These are phyloP conservation scores for Aspergillus phoenicis DNA, from an alignment of 2,329 filamentous ascomycete species.

Conservation along the genomic window DNA sequence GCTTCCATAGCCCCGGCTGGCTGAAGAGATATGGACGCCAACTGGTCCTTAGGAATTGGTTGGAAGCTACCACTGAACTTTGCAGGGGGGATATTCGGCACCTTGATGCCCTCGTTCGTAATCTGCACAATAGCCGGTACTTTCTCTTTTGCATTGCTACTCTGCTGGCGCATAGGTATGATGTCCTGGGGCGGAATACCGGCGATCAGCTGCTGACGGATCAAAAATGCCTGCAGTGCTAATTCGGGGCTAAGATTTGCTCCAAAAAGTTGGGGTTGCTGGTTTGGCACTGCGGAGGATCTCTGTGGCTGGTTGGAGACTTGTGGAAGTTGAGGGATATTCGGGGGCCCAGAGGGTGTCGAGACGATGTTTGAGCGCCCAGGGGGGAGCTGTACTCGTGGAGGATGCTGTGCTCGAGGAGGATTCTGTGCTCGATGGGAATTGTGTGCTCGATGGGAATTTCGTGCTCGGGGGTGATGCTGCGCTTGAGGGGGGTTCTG, in stretches of 20 bases:
- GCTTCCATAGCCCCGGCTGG: not conserved
- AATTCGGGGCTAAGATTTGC: not conserved
- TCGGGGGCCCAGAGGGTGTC: not conserved
- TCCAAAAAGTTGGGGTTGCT: not conserved
- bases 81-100: constrained; percentile 26
- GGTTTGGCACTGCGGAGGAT: not conserved
- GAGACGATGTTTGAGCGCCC: not conserved
- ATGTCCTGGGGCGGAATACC: constrained; percentile 30
- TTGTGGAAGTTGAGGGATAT: not conserved
- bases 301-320: not conserved
- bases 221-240: constrained; percentile 29
- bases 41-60: constrained; percentile 9
- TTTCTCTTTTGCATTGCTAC: not conserved
- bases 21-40: not conserved
- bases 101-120: constrained; percentile 20
- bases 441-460: too few relatives aligned
- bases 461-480: too few relatives aligned
- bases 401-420: too few relatives aligned
- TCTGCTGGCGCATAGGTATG: constrained; percentile 20
- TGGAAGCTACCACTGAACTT: constrained; percentile 22
- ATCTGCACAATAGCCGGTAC: constrained; percentile 24
- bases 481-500: too few relatives aligned
- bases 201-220: constrained; percentile 33
- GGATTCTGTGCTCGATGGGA: too few relatives aligned
- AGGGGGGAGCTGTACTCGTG: not conserved